Evolutionary conservation across 805 yeast species (phyloP), one percentile per base, ranked within the genome.

Genomic region (Vanderwaltozyma polyspora): DNA sequence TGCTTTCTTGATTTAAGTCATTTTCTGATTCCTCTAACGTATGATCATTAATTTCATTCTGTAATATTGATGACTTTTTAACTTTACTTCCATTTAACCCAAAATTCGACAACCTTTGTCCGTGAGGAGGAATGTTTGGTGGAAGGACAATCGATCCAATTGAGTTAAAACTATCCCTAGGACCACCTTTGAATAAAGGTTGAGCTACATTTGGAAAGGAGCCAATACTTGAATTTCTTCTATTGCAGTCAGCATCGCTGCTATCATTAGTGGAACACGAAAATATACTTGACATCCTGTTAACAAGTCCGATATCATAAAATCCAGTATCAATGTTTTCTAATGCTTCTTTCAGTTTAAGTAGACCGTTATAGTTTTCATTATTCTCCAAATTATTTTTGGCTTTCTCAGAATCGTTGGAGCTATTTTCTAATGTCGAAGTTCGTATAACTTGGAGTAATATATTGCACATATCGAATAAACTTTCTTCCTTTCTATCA

Each of bases 271-370:
- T 50, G 15, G 51, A 47, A 1, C 41, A 28, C 7, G 55, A 51
- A 22, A 33, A 43, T 35, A 14, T 54, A 58, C 56, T 62, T 17
- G 66, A 57, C 2, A 72, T 64, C 34, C 68, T 67, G 50, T 68
- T 66, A 44, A 76, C 55, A 19, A 76, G 51, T 0, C 66, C 64
- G 1, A 72, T 43, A 54, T 77, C 81, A 53, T 76, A 54, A 43
- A 68, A 67, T 1, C 84, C 85, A 51, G 77, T 79, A 51, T 79
- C 84, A 29, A 75, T 68, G 6, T 76, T 69, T 38, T 68, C 69
- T 49, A 77, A 57, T 19, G 74, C 69, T 10, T 66, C 66, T 37
- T 74, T 76, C 40, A 75, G 68, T 34, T 68, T 73, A 29, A 66
- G 66, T 33, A 77, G 46, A 21, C 50, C 53, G n/a, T 40, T 39